Evolutionary conservation across 2,329 filamentous ascomycete genomes (phyloP), one percentile per base, ranked within the genome.

Genomic region (Clonostachys rosea): DNA sequence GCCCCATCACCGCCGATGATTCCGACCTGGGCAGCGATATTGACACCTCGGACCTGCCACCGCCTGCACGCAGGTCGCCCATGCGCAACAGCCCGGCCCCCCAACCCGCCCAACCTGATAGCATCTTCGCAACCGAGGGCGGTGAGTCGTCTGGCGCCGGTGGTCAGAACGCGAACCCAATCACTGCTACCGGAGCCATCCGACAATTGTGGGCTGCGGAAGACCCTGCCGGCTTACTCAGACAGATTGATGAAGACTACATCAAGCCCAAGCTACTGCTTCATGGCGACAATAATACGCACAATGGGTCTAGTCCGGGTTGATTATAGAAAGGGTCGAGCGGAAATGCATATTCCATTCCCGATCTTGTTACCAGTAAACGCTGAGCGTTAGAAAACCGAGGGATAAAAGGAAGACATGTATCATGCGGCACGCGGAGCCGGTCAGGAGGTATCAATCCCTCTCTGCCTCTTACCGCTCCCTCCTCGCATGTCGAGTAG

Each of bases 191-290:
- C 17, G 87, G 83, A 33, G 87, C 91, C 0, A 83, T 96, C 49
- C 83, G 84, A 48, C 87, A 92, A 60, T 73, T 99, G 9, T 83
- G 95, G 55, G 88, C 87, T 14, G 80, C 87, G 1, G 90, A 95
- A 44, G 94, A 99, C 63, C 91, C 95, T 41, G 87, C 89, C 10
- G 90, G 87, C 42, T 82, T 95, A 69, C 95, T 99, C 66, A 85
- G 84, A 55, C 91, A 96, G 68, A 73, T 99, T 50, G 94, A 99
- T 64, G 94, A 99, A 66, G 90, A 91, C 50, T 96, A 91, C 64
- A 91, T 97, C 67, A 97, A 97, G 74, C 92, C 92, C 16, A 89
- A 86, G 61, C 69, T 97, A 47, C 67, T 97, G 54, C 77, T 97
- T 17, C 91, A 96, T 67, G 87, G 86, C 42, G 75, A 75, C 20